These are phyloP conservation scores for Mangifera indica DNA, from an alignment of 345 rosid species.

Conservation along the genomic window DNA sequence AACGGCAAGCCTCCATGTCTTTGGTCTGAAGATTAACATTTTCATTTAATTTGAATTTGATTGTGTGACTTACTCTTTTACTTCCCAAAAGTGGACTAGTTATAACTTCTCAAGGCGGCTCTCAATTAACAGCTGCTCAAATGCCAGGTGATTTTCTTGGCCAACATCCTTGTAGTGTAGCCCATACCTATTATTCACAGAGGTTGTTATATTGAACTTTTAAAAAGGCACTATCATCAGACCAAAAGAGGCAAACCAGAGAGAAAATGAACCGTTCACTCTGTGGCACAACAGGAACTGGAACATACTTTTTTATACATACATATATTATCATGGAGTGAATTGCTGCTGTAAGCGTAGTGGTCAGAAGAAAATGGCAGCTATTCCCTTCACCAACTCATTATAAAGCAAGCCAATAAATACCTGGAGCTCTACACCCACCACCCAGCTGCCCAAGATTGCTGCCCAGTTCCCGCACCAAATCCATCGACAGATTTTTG, in stretches of 20 bases:
- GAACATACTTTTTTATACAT: constrained; percentile 90
- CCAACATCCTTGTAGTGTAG: constrained; percentile 91
- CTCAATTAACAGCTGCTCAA: constrained; percentile 95
- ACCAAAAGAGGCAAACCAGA: neutral
- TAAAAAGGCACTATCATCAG: neutral
- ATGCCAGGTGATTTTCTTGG: constrained; percentile 90
- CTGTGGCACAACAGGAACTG: constrained; percentile 93
- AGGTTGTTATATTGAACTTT: constrained; percentile 7
- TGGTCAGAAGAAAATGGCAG: constrained; percentile 93
- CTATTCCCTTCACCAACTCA: constrained; percentile 90
- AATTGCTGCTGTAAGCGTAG: too few species aligned
- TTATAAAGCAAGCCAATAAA: constrained; percentile 91
- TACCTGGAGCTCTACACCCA: constrained; percentile 99
- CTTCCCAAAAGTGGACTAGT: too few species aligned
- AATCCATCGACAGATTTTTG: constrained; percentile 89
- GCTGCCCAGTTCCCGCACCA: constrained; percentile 88
- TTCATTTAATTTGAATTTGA: too few species aligned
- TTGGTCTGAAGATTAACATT: too few species aligned
- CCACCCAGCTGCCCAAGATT: too few species aligned
- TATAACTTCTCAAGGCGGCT: constrained; percentile 97
- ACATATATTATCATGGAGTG: constrained; percentile 98
- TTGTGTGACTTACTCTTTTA: too few species aligned
- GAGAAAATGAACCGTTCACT: constrained; percentile 64
- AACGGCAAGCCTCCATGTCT: too few species aligned
- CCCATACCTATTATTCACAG: constrained; percentile 80